Evolutionary conservation across 2,329 filamentous ascomycete species (phyloP).

Genomic region (Cladosporium cucumerinum): DNA sequence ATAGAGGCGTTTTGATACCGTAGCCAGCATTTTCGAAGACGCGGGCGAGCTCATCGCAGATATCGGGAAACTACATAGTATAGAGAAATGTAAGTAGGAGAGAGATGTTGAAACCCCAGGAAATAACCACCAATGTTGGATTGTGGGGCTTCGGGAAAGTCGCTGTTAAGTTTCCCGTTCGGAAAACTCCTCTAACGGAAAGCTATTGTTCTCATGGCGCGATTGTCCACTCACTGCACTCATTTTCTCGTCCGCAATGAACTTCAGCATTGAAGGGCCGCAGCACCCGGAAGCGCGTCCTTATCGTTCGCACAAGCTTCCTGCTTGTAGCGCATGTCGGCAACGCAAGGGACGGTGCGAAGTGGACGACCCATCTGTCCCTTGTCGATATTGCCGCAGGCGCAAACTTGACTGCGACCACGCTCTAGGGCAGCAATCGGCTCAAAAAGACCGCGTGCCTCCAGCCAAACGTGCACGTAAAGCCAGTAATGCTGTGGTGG

Average conservation of each 20-base stretch:
- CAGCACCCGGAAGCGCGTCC: neutral
- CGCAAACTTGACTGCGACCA: slow-evolving; percentile 1
- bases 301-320: slow-evolving; percentile 15
- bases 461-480: neutral
- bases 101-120: neutral
- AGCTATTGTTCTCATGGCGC: neutral
- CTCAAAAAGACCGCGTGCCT: neutral
- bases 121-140: neutral
- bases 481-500: neutral
- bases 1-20: neutral
- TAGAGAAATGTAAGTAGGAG: neutral
- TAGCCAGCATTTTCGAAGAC: neutral
- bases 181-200: neutral
- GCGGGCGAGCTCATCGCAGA: neutral
- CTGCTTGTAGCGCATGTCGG: slow-evolving; percentile 10
- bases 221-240: neutral
- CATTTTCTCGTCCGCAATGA: neutral
- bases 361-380: neutral
- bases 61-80: neutral
- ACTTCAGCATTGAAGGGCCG: neutral
- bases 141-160: neutral
- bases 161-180: neutral
- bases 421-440: neutral
- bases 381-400: slow-evolving; percentile 15
- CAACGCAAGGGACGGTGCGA: slow-evolving; percentile 10